Base-by-base conservation (phyloP, 768 basidiomycete species). In the Suillus paluster region DNA sequence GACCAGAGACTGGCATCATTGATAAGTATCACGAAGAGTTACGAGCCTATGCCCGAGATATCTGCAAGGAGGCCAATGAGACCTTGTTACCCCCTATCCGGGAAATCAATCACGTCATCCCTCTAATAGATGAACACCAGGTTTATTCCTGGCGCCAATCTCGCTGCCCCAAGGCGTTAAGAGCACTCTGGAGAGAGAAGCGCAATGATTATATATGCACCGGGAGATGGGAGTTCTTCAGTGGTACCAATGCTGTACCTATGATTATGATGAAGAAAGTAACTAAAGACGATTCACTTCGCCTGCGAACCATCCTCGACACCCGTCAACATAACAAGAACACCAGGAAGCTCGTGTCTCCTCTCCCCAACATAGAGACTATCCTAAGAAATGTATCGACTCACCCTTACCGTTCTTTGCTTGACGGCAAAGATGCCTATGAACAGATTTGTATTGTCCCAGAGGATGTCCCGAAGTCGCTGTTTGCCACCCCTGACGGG, bases 401-500 rank as follows among this genome's bases (percentile, higher is more conserved):
- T 2, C 62, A 70, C 34, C 58, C 36, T 12, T 71, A 67, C 52
- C 62, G 70, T 0, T 70, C 72, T 0, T 44, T 71, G n/a, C 50
- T 78, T 4, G 73, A 78, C 60, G 68, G 71, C 5, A 68, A 73
- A 49, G 71, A 73, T 33, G 71, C 72, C 0, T 77, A 75, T 53
- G 71, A 78, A 46, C 75, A 75, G 53, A 74, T 77, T 19, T 66
- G 70, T 0, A 58, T 75, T 12, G 56, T 44, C 4, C 68, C 67
- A 1, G 71, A 74, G 2, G 63, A 75, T 48, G 73, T 75, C 3
- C 38, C 38, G 1, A 61, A 64, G 12, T 75, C 76, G 0, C 61
- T 73, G 3, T 73, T 79, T 57, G 66, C 75, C 0, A 82, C 75
- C 3, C 77, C 77, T n/a, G 74, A 67, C 23, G 81, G 82, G 0